Evolutionary conservation across 371 early-diverging fungal genomes (phyloP), one percentile per base, ranked within the genome.

Genomic region (Mucor indicus): DNA sequence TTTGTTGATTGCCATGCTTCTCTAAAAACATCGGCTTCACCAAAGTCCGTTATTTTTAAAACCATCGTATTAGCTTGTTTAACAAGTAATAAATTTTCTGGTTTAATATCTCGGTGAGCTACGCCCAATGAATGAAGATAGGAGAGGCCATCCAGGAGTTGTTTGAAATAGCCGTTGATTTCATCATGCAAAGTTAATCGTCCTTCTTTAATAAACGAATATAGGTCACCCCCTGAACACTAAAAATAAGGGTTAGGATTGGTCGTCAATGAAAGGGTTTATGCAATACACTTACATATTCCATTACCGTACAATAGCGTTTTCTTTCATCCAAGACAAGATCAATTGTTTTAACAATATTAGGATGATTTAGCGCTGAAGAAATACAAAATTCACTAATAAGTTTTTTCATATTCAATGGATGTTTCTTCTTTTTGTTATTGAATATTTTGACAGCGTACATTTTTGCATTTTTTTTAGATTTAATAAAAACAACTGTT

Each of bases 1-100:
- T 72, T 52, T 16, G 57, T 51, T 29, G 63, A 62, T 56, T 90
- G 87, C 77, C 87, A 92, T 30, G 81, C 77, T 35, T 81, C 83
- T 40, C 87, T 74, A 72, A 95, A 93, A 1, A 96, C 93, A 42
- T 89, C 90, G 1, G 96, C 89, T 10, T 94, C 93, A 16, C 98
- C 96, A 84, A 98, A 99, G 68, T 99, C 98, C 15, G 96, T 90
- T 55, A 98, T 95, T 72, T 99, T 99, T 48, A 98, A 62, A 13
- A 81, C 79, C 9, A 21, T 38, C 1, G 82, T 81, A 43, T 85
- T 80, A 48, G 91, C 90, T 50, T 91, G 91, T 43, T 96, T 61
- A 7, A 96, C 69, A 38, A 98, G 59, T 1, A 98, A 70, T 29
- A 98, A 67, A 69, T 99, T 98, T 69, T 98, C 92, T 10, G 90